A percentile compares a stretch with the other conserved stretches of the same genome.
Evolutionary conservation across 1,284 basidiomycete genomes (phyloP).

Genomic region (Ceratobasidium sp.): DNA sequence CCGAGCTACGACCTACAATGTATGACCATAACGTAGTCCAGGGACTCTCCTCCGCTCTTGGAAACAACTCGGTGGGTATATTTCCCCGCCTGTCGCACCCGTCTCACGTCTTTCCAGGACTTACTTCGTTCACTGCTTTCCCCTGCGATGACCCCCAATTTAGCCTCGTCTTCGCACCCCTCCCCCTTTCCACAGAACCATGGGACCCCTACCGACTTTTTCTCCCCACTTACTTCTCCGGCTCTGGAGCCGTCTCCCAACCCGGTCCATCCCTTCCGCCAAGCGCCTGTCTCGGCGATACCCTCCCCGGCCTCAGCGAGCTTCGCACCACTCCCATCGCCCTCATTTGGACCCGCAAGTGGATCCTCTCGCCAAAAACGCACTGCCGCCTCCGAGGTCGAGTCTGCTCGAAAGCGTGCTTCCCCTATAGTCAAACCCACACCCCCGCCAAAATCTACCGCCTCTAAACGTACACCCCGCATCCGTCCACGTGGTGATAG

Average conservation of each 20-base stretch:
- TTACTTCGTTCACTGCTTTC: slow-evolving; percentile 49
- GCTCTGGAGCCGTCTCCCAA: slow-evolving; percentile 58
- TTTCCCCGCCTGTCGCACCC: neutral
- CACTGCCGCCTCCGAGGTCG: slow-evolving; percentile 24
- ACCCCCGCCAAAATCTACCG: slow-evolving; percentile 15
- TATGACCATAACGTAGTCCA: slow-evolving; percentile 63
- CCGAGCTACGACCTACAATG: slow-evolving; percentile 63
- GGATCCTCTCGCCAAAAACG: slow-evolving; percentile 47
- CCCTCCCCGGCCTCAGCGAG: slow-evolving; percentile 51
- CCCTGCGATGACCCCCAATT: slow-evolving; percentile 51
- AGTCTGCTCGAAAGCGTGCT: slow-evolving; percentile 52
- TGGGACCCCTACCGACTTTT: slow-evolving; percentile 58
- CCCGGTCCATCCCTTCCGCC: slow-evolving; percentile 49
- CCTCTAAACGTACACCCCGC: slow-evolving; percentile 50
- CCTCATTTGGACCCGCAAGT: slow-evolving; percentile 41
- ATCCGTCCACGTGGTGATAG: slow-evolving; percentile 37
- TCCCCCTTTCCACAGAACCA: slow-evolving; percentile 51
- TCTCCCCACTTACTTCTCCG: slow-evolving; percentile 67
- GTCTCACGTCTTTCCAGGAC: slow-evolving; percentile 28
- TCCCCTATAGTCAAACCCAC: slow-evolving; percentile 41
- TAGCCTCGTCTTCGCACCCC: slow-evolving; percentile 45
- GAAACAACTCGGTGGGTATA: slow-evolving; percentile 52
- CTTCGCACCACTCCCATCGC: slow-evolving; percentile 47
- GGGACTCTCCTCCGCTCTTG: slow-evolving; percentile 67
- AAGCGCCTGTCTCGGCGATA: slow-evolving; percentile 46